phyloP scores from a whole-genome alignment of 176 grass and related monocot species.

The Oropetium thomaeum region DNA sequence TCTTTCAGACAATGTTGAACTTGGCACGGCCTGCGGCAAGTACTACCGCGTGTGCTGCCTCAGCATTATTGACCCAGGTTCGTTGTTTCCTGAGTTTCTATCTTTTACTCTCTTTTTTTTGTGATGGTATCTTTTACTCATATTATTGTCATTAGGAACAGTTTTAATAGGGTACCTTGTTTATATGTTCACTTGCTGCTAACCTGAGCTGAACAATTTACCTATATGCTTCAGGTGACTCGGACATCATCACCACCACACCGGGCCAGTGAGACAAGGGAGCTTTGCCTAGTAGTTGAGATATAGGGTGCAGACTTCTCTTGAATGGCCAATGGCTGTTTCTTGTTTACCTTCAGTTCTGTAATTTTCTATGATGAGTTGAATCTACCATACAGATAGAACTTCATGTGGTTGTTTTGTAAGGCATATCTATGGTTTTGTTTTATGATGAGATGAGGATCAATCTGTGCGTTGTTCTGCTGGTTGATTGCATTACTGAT shows the following conservation, averaged over 20 bases:
- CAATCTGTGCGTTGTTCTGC: background rate
- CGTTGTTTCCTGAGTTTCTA: background rate
- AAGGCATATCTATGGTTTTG: conserved; percentile 35
- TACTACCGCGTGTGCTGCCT: conserved; percentile 94
- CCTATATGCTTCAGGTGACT: conserved; percentile 60
- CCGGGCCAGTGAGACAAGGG: conserved; percentile 66
- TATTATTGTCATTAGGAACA: no score
- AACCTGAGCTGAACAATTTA: background rate
- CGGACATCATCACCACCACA: conserved; percentile 80
- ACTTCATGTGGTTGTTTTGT: conserved; percentile 4
- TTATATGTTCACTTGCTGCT: background rate
- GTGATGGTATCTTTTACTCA: no score
- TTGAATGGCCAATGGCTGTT: background rate
- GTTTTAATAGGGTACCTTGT: no score
- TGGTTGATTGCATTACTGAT: background rate
- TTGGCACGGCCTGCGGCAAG: conserved; percentile 92
- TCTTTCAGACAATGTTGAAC: conserved; percentile 87
- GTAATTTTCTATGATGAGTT: conserved; percentile 20
- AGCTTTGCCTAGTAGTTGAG: conserved; percentile 26
- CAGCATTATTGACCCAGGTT: conserved; percentile 92
- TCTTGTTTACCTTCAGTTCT: conserved; percentile 8
- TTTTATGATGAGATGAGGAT: conserved; percentile 18
- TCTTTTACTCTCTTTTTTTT: no score
- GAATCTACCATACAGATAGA: conserved; percentile 22
- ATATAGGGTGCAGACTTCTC: conserved; percentile 27